Conservation (phyloP, 2,329 filamentous ascomycete genomes). For the Talaromyces islandicus region DNA sequence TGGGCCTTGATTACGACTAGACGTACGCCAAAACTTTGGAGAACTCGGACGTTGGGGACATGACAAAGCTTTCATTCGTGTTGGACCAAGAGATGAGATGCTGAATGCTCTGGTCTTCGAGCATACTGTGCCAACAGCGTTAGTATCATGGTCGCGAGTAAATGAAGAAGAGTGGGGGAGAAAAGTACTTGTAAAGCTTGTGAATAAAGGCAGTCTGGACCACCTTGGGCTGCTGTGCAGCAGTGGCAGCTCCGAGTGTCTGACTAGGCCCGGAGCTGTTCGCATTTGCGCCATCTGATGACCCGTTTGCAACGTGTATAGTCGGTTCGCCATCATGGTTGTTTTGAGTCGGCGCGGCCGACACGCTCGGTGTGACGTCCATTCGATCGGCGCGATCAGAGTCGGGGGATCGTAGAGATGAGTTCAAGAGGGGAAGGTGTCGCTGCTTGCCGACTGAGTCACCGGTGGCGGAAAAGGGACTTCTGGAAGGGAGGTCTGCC, state of each 20-base stretch:
- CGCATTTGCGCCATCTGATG: slow-evolving; percentile 21
- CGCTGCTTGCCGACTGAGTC: slow-evolving; percentile 42
- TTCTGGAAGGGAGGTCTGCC: slow-evolving; percentile 37
- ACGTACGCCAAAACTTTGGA: slow-evolving; percentile 95
- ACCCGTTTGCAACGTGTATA: slow-evolving; percentile 30
- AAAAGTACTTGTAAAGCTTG: slow-evolving; percentile 88
- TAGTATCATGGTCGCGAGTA: neutral
- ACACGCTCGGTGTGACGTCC: slow-evolving; percentile 48
- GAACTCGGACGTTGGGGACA: slow-evolving; percentile 96
- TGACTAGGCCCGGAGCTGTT: slow-evolving; percentile 21
- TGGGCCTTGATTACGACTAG: neutral
- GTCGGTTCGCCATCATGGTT: slow-evolving; percentile 45
- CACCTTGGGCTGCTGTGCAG: slow-evolving; percentile 87
- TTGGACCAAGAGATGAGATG: slow-evolving; percentile 95
- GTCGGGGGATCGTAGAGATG: slow-evolving; percentile 38
- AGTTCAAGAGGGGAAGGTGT: slow-evolving; percentile 48
- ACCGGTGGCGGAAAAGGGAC: slow-evolving; percentile 38
- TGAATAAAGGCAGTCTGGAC: slow-evolving; percentile 98
- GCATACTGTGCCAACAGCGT: slow-evolving; percentile 61
- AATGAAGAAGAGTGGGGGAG: neutral
- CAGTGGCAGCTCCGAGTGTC: slow-evolving; percentile 40
- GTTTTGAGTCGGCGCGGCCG: slow-evolving; percentile 43
- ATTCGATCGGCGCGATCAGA: slow-evolving; percentile 47
- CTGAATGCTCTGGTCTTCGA: slow-evolving; percentile 87
- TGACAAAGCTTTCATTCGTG: slow-evolving; percentile 94